phyloP scores from a whole-genome alignment of 1,139 yeast species.

The Yarrowia galli region DNA sequence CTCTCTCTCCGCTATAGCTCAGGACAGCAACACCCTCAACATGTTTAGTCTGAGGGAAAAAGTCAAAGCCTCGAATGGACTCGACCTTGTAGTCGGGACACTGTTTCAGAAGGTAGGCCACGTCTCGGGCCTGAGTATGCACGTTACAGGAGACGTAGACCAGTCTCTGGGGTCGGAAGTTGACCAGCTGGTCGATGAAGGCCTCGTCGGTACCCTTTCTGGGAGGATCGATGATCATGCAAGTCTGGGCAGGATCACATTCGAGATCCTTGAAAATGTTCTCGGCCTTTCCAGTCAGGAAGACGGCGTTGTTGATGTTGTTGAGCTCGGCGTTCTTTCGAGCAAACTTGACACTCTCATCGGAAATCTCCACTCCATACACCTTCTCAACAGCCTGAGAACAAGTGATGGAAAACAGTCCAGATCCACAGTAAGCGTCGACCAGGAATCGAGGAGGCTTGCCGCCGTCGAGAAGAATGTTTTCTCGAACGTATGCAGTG shows the following conservation, averaged over 20 bases:
- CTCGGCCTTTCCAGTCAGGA: slow-evolving; percentile 93
- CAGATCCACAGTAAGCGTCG: slow-evolving; percentile 98
- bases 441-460: slow-evolving; percentile 69
- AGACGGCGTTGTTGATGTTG: slow-evolving; percentile 75
- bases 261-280: slow-evolving; percentile 80
- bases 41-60: slow-evolving; percentile 97
- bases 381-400: slow-evolving; percentile 79
- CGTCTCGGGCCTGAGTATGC: slow-evolving; percentile 94
- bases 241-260: slow-evolving; percentile 74
- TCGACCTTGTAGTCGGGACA: slow-evolving; percentile 68
- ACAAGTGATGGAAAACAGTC: slow-evolving; percentile 87
- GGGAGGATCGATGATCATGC: slow-evolving; percentile 95
- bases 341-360: slow-evolving; percentile 90
- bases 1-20: slow-evolving; percentile 17
- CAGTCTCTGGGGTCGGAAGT: slow-evolving; percentile 80
- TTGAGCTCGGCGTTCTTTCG: slow-evolving; percentile 78
- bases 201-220: slow-evolving; percentile 94
- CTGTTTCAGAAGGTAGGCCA: slow-evolving; percentile 81
- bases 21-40: slow-evolving; percentile 95
- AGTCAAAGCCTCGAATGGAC: slow-evolving; percentile 91
- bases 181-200: slow-evolving; percentile 83
- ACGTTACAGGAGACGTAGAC: slow-evolving; percentile 97
- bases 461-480: slow-evolving; percentile 57
- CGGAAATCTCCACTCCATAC: slow-evolving; percentile 93
- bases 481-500: slow-evolving; percentile 77